Conservation (phyloP, 306 rosid species). For the Ceratonia siliqua region DNA sequence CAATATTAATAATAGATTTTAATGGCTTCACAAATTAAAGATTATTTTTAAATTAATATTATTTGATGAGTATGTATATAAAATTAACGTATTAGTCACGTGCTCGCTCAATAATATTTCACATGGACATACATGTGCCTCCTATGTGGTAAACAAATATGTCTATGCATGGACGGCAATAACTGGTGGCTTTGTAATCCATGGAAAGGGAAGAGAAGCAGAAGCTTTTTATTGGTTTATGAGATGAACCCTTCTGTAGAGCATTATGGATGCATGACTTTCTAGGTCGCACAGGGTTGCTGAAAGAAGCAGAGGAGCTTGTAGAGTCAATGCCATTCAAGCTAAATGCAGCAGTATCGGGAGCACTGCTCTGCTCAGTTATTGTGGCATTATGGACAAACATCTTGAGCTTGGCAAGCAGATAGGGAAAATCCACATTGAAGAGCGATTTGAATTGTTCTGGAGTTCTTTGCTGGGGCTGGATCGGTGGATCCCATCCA, state of each 20-base stretch:
- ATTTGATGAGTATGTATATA: too few species aligned
- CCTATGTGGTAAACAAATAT: conserved; percentile 52
- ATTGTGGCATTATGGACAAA: conserved; percentile 49
- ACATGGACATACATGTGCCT: conserved; percentile 43
- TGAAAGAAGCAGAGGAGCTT: conserved; percentile 49
- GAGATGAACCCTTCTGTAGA: conserved; percentile 46
- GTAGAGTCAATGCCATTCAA: conserved; percentile 51
- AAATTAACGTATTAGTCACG: too few species aligned
- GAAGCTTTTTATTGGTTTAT: conserved; percentile 40
- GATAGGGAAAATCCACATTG: conserved; percentile 46
- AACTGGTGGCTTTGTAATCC: conserved; percentile 51
- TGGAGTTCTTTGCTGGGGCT: conserved; percentile 50
- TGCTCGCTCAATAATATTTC: too few species aligned
- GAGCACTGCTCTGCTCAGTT: conserved; percentile 55
- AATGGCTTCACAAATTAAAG: too few species aligned
- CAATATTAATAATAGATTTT: too few species aligned
- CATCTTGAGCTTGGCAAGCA: conserved; percentile 46
- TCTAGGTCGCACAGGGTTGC: conserved; percentile 51
- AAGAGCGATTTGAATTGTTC: conserved; percentile 42
- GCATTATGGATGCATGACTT: conserved; percentile 61
- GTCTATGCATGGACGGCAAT: conserved; percentile 55
- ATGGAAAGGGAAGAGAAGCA: conserved; percentile 56
- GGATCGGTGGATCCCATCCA: conserved; percentile 39
- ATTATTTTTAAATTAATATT: too few species aligned
- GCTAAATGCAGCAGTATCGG: conserved; percentile 56